Evolutionary conservation across 352 stramenopile genomes (phyloP).

Genomic region (Pythium biforme): DNA sequence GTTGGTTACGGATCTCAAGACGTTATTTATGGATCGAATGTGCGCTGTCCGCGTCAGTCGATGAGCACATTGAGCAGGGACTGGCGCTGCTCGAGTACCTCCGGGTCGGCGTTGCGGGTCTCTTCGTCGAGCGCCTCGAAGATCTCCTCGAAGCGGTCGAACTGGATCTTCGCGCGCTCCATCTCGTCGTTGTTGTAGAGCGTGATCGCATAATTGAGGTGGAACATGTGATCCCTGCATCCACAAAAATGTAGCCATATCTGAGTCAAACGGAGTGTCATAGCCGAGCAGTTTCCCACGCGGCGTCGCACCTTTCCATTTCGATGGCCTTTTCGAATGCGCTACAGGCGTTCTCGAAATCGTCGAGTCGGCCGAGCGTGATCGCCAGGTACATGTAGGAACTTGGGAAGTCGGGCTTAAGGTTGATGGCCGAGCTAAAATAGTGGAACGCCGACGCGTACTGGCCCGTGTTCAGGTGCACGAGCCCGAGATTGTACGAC

Average conservation of each 20-base stretch:
- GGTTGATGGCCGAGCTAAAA: slow-evolving; percentile 88
- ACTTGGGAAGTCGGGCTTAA: slow-evolving; percentile 85
- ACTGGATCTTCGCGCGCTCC: slow-evolving; percentile 81
- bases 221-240: slow-evolving; percentile 78
- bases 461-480: slow-evolving; percentile 91
- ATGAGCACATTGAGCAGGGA: slow-evolving; percentile 63
- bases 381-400: slow-evolving; percentile 94
- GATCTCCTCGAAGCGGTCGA: slow-evolving; percentile 82
- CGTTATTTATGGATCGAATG: neutral
- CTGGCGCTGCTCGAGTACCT: slow-evolving; percentile 77
- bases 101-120: slow-evolving; percentile 54
- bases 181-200: slow-evolving; percentile 91
- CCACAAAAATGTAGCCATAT: slow-evolving; percentile 21
- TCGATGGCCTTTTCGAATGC: slow-evolving; percentile 92
- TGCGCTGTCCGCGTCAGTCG: slow-evolving; percentile 31
- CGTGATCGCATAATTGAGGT: slow-evolving; percentile 88
- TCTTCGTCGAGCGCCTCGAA: slow-evolving; percentile 75
- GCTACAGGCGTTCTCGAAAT: slow-evolving; percentile 91
- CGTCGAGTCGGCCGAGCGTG: slow-evolving; percentile 85
- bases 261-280: neutral
- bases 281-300: slow-evolving; percentile 5
- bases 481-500: slow-evolving; percentile 92
- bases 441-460: slow-evolving; percentile 94
- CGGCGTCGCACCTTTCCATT: slow-evolving; percentile 62
- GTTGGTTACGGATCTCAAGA: neutral